These are phyloP conservation scores for Metarhizium humberi DNA, from an alignment of 2,329 filamentous ascomycete genomes.

Conservation along the genomic window DNA sequence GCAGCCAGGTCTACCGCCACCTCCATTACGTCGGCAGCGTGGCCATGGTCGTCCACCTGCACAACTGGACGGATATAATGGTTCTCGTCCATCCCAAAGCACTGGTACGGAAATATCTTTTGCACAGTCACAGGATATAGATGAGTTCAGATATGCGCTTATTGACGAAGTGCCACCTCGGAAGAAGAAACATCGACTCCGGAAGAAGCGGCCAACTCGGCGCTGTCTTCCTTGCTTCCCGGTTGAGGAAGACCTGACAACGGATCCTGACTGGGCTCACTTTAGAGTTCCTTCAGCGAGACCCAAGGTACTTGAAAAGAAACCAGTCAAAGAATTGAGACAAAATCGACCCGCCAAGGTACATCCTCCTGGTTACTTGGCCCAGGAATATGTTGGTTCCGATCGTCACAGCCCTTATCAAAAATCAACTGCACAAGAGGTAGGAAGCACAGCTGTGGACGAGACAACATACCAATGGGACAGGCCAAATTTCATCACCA, in stretches of 20 bases:
- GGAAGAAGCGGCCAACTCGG: constrained; percentile 8
- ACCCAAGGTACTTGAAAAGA: not conserved
- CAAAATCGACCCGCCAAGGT: constrained; percentile 1
- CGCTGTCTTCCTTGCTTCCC: constrained; percentile 22
- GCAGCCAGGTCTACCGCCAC: not conserved
- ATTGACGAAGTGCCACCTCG: constrained; percentile 19
- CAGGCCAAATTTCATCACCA: constrained; percentile 8
- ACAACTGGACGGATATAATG: constrained; percentile 21
- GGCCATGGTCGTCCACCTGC: not conserved
- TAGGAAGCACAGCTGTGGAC: not conserved
- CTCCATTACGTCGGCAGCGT: not conserved
- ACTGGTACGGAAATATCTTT: constrained; percentile 23
- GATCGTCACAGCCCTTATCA: constrained; percentile 5
- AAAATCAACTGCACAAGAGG: not conserved
- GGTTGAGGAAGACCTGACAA: constrained; percentile 12
- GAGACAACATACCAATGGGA: not conserved
- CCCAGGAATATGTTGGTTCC: not conserved
- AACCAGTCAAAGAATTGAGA: not conserved
- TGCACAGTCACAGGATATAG: constrained; percentile 16
- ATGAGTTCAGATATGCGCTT: constrained; percentile 24
- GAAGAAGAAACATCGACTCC: constrained; percentile 10
- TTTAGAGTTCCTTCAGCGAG: constrained; percentile 9
- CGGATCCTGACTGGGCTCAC: constrained; percentile 15
- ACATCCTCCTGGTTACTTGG: not conserved
- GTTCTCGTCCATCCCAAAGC: constrained; percentile 12